phyloP scores from a whole-genome alignment of 257 asterid genomes.

The Anisodus tanguticus region DNA sequence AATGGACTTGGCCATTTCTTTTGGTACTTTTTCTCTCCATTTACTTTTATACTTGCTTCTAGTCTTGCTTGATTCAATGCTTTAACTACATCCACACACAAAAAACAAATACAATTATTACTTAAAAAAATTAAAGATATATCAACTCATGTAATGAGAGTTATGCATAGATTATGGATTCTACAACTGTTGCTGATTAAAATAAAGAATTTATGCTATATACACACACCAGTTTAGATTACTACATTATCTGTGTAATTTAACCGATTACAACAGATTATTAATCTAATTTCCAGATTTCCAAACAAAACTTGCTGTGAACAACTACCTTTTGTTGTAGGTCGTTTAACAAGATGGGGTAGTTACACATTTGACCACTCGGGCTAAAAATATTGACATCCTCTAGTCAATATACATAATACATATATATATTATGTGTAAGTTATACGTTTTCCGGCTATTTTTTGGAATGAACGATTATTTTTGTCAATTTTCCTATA shows the following conservation, averaged over 20 bases:
- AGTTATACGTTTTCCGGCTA: no score
- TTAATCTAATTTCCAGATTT: not conserved
- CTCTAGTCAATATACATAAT: no score
- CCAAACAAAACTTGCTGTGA: not conserved
- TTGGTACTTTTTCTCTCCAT: constrained; percentile 47
- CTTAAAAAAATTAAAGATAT: no score
- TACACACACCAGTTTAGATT: no score
- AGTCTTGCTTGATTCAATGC: constrained; percentile 74
- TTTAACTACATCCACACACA: constrained; percentile 52
- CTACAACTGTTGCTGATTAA: not conserved
- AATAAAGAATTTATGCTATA: not conserved
- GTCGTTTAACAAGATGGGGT: not conserved
- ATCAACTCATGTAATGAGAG: not conserved
- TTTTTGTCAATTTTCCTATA: no score
- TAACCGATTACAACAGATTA: not conserved
- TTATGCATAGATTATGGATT: not conserved
- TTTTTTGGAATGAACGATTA: no score
- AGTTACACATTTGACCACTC: not conserved
- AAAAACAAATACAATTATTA: not conserved
- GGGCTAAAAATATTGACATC: no score
- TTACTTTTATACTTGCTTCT: constrained; percentile 64
- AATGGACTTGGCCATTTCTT: constrained; percentile 83
- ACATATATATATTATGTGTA: no score
- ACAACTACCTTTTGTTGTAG: not conserved
- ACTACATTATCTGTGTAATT: not conserved